Conservation (phyloP, 2,329 filamentous ascomycete species). For the Xylariaceae sp. region DNA sequence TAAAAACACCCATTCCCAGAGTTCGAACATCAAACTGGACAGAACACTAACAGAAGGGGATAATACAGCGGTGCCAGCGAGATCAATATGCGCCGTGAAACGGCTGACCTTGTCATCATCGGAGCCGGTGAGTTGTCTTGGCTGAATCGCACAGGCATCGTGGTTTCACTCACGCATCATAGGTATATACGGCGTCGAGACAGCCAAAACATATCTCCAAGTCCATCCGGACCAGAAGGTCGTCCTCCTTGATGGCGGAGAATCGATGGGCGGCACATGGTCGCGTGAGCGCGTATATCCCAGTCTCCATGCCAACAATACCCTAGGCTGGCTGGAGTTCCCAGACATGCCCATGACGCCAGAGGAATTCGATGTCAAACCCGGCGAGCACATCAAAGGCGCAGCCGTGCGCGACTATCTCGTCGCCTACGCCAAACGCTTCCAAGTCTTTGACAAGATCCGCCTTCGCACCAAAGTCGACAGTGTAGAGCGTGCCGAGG, state of each 20-base stretch:
- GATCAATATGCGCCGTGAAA: no score
- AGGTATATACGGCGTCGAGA: conserved; percentile 33
- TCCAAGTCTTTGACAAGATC: conserved; percentile 41
- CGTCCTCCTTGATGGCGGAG: conserved; percentile 37
- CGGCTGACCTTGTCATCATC: no score
- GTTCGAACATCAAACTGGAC: no score
- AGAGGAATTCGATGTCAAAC: conserved; percentile 31
- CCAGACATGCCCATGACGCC: conserved; percentile 29
- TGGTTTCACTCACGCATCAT: neutral
- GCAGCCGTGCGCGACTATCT: conserved; percentile 51
- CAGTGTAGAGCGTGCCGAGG: conserved; percentile 33
- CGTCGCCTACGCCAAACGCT: conserved; percentile 46
- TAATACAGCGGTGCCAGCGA: no score
- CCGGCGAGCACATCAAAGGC: conserved; percentile 54
- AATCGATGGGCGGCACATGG: conserved; percentile 39
- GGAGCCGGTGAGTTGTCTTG: no score
- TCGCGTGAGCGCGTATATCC: conserved; percentile 36
- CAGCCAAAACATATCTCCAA: conserved; percentile 43
- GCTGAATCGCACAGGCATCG: no score
- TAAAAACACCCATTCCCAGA: no score
- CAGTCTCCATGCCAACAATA: conserved; percentile 38
- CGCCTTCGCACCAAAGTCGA: conserved; percentile 46
- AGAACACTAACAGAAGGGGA: no score
- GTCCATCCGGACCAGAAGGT: conserved; percentile 35
- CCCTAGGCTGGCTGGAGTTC: conserved; percentile 34